Evolutionary conservation across 345 rosid species (phyloP).

Genomic region (Xanthoceras sorbifolium): DNA sequence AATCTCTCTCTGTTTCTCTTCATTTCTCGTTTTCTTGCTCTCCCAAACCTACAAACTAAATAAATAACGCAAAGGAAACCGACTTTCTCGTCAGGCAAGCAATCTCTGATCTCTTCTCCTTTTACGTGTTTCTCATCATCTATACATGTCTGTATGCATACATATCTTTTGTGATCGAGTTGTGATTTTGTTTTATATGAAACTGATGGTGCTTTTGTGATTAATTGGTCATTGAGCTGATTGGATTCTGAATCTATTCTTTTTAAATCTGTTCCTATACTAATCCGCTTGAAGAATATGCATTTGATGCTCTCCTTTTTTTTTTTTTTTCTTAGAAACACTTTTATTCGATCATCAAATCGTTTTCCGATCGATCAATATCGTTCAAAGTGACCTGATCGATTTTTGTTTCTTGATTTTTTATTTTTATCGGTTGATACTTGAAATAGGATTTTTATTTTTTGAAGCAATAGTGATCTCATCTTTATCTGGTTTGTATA

Average conservation of each 20-base stretch:
- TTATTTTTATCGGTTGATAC: background rate
- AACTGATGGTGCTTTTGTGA: too few species aligned
- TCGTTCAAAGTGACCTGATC: background rate
- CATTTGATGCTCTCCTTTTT: background rate
- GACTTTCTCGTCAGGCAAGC: conserved; percentile 37
- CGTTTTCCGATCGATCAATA: background rate
- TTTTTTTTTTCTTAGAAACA: background rate
- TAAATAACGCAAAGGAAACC: conserved; percentile 1
- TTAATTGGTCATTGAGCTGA: background rate
- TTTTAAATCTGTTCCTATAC: background rate
- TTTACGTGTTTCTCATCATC: background rate
- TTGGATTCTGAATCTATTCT: background rate
- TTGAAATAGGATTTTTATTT: background rate
- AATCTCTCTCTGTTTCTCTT: conserved; percentile 22
- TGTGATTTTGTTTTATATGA: background rate
- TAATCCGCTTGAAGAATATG: background rate
- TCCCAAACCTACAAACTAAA: conserved; percentile 26
- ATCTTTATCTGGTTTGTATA: background rate
- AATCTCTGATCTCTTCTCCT: conserved; percentile 7
- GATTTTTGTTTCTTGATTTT: background rate
- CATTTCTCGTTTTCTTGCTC: conserved; percentile 12
- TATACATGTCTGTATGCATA: background rate
- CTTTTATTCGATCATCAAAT: background rate
- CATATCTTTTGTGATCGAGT: background rate
- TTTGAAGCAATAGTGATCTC: background rate